Evolutionary conservation across 2,329 filamentous ascomycete genomes (phyloP), one percentile per base, ranked within the genome.

Genomic region (Exophiala alcalophila): DNA sequence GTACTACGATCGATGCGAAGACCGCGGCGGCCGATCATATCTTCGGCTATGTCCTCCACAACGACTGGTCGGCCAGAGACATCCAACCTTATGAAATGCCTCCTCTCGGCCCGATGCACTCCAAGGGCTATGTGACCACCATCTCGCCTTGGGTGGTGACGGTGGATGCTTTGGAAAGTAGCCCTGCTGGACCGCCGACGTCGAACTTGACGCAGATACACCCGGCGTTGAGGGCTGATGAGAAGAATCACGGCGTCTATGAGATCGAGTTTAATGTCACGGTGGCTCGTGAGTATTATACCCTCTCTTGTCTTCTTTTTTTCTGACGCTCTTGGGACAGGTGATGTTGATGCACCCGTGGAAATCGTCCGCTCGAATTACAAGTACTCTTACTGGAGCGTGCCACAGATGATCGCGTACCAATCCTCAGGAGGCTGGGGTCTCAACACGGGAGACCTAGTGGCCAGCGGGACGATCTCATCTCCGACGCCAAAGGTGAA

Each of bases 31-130:
- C 82, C 36, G 75, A 85, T 16, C 73, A 81, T 56, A 72, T 92
- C 18, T 91, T 91, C 57, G 86, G 86, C 7, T 73, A 86, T 15
- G 86, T 91, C 0, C 65, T 92, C 40, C 76, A 91, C 72, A 92
- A 92, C 56, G 86, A 92, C 64, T 92, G 86, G 86, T 44, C 41
- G 6, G 41, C 41, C 11, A 26, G 41, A 18, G 41, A 44, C 24
- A 44, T 44, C 16, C 41, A 44, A 15, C 24, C 11, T n/a, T 40
- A 39, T 11, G 41, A 44, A 24, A 39, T 33, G 28, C 12, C 28
- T 11, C 78, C 79, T 0, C 61, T 82, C 0, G 80, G 80, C 0
- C 80, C 80, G 0, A 68, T 82, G 34, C 79, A 81, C 37, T 71
- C 72, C 2, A 83, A 83, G 57, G 73, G 71, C 23, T 79, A 81